Base-by-base conservation (phyloP, 192 early-diverging fungal species). In the Gryganskiella cystojenkinii region DNA sequence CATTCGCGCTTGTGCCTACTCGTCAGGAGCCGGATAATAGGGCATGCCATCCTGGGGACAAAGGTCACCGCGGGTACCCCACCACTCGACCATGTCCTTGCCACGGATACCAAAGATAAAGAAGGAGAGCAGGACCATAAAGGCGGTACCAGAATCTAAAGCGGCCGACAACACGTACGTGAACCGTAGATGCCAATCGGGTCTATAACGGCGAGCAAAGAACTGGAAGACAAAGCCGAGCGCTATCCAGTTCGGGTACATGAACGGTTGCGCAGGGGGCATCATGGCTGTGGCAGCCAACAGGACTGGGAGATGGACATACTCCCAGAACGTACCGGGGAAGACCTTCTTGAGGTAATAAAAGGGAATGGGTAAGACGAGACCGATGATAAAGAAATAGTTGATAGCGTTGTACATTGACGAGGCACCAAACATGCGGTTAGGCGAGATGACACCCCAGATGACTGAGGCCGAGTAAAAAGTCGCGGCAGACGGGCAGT, bases 391-490 rank as follows among this genome's bases (percentile, higher is more conserved):
- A 71, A 89, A 83, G 65, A 84, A 82, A 22, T 74, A 86, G 28
- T 81, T 64, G 54, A 80, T 69, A 6, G 82, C n/a, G n/a, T 65
- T 63, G 60, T 88, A 88, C 0, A 74, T 73, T 5, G 80, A 81
- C 22, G 78, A 58, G 43, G 63, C 22, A 2, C 71, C 81, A 42
- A 92, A 93, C 84, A 93, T 89, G 3, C 84, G 72, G 24, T 58
- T 49, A 10, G 93, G 90, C 22, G 88, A 88, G 61, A 94, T 91
- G n/a, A 88, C 84, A 22, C 93, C 93, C 92, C 92, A 95, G 64
- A 95, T 89, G 52, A 87, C 83, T 8, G 84, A 90, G 33, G 86
- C 90, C 45, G 84, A 86, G 83, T 83, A 89, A 57, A 93, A 95
- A 33, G 83, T 84, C 9, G 25, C 33, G 56, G 85, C 85, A n/a